These are phyloP conservation scores for Ascochyta fabae DNA, from an alignment of 2,329 filamentous ascomycete genomes.

Conservation along the genomic window DNA sequence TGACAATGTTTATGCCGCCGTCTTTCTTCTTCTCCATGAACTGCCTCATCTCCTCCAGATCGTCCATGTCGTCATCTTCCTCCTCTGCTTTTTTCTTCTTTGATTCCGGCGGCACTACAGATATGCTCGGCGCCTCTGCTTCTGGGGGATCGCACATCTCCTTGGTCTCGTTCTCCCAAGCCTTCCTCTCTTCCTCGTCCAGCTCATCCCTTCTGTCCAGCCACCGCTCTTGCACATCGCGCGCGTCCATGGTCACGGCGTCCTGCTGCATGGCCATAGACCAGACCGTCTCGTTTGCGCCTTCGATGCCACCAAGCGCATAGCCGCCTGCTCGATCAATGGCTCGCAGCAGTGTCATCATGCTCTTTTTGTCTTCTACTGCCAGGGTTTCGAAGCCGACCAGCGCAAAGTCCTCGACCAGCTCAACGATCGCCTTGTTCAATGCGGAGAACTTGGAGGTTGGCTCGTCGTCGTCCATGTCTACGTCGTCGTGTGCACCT, in stretches of 20 bases:
- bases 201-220: constrained; percentile 87
- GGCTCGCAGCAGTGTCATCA: constrained; percentile 88
- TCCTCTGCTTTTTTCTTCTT: constrained; percentile 13
- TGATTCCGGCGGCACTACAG: constrained; percentile 2
- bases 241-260: constrained; percentile 74
- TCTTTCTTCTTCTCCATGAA: constrained; percentile 52
- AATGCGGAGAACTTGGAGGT: constrained; percentile 76
- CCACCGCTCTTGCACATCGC: constrained; percentile 96
- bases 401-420: constrained; percentile 88
- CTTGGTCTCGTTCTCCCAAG: constrained; percentile 77
- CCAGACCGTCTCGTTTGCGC: constrained; percentile 96
- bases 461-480: constrained; percentile 40
- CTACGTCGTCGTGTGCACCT: constrained; percentile 49
- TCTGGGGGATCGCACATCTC: constrained; percentile 36
- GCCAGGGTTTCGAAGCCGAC: constrained; percentile 93
- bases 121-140: constrained; percentile 4
- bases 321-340: constrained; percentile 94
- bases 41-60: constrained; percentile 49
- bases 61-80: constrained; percentile 45
- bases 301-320: constrained; percentile 87
- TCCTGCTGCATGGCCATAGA: constrained; percentile 86
- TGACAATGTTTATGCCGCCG: constrained; percentile 74
- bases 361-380: constrained; percentile 95
- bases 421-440: constrained; percentile 83
- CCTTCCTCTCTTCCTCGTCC: constrained; percentile 77